These are phyloP conservation scores for Spizellomyces sp. DNA, from an alignment of 192 early-diverging fungal genomes.

Conservation along the genomic window DNA sequence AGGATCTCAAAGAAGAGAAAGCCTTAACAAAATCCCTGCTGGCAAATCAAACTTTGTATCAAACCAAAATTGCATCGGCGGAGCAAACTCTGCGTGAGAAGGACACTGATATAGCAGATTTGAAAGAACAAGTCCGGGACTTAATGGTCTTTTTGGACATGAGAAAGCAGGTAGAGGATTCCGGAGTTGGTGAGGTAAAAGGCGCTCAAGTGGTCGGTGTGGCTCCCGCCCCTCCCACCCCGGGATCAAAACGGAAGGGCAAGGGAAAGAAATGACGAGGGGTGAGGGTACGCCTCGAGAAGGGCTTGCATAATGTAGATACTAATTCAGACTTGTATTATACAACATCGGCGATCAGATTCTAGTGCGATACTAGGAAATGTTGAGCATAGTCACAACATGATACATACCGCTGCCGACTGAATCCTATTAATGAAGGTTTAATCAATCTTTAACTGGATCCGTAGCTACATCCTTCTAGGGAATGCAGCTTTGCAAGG, in stretches of 20 bases:
- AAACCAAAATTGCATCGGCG: constrained; percentile 54
- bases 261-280: constrained; percentile 20
- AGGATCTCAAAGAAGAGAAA: constrained; percentile 72
- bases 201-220: constrained; percentile 23
- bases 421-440: background rate
- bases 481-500: constrained; percentile 22
- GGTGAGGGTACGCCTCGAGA: too few relatives aligned
- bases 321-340: background rate
- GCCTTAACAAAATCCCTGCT: constrained; percentile 58
- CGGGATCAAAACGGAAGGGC: background rate
- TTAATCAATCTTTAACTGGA: background rate
- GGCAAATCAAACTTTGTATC: constrained; percentile 67
- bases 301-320: background rate
- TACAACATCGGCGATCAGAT: too few relatives aligned
- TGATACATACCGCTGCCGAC: too few relatives aligned
- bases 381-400: too few relatives aligned
- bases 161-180: constrained; percentile 60
- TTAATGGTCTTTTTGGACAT: constrained; percentile 87
- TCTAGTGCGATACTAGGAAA: too few relatives aligned
- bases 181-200: constrained; percentile 10
- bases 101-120: constrained; percentile 62
- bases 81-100: constrained; percentile 60
- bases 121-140: constrained; percentile 88
- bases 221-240: constrained; percentile 12
- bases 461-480: constrained; percentile 55